phyloP scores from a whole-genome alignment of 2,329 filamentous ascomycete species.

The Neurospora crassa region DNA sequence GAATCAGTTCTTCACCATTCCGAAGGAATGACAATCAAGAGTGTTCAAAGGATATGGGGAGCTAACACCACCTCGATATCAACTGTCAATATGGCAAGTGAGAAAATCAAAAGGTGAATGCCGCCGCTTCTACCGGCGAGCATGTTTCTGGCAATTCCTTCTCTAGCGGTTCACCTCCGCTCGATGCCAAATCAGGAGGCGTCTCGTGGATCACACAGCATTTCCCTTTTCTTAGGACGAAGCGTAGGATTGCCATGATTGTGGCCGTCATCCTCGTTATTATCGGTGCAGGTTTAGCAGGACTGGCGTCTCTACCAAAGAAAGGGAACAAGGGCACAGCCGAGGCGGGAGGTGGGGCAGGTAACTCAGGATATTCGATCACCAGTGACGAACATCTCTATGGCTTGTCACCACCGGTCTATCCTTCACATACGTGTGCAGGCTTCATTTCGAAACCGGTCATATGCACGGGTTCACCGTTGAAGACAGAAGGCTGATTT shows the following conservation, averaged over 20 bases:
- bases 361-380: slow-evolving; percentile 19
- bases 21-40: background rate
- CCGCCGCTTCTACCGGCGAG: background rate
- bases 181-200: background rate
- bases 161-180: background rate
- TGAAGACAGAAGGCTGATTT: background rate
- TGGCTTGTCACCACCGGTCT: slow-evolving; percentile 39
- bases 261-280: slow-evolving; percentile 22
- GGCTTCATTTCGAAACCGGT: background rate
- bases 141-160: background rate
- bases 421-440: slow-evolving; percentile 38
- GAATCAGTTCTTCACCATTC: background rate
- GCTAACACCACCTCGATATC: background rate
- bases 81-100: background rate
- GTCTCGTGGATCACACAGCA: slow-evolving; percentile 17
- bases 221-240: slow-evolving; percentile 22
- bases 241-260: slow-evolving; percentile 20
- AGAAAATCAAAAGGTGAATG: background rate
- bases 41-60: background rate
- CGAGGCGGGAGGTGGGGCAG: background rate
- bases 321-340: background rate
- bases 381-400: slow-evolving; percentile 36
- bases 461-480: background rate
- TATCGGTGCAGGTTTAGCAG: slow-evolving; percentile 26
- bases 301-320: slow-evolving; percentile 24